Percentiles rank a stretch among this genome's conserved stretches.
These are phyloP conservation scores for Sphaerulina vaccinii DNA, from an alignment of 2,329 filamentous ascomycete genomes.

Conservation along the genomic window DNA sequence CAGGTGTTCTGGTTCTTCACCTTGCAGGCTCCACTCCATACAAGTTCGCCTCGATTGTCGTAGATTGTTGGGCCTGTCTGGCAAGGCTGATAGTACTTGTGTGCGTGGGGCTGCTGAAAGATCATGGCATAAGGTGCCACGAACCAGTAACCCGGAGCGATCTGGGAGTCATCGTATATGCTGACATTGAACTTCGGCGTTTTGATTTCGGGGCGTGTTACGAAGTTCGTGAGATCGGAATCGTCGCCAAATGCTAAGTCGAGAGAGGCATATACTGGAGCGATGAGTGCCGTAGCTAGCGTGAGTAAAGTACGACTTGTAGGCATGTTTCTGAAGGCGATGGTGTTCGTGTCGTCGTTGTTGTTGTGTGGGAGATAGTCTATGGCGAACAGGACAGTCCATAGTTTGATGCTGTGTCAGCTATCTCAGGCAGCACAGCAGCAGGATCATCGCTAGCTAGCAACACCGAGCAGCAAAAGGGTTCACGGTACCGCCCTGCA, in stretches of 20 bases:
- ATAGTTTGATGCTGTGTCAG: too few relatives aligned
- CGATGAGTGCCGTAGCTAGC: background rate
- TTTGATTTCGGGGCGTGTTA: slow-evolving; percentile 23
- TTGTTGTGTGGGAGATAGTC: too few relatives aligned
- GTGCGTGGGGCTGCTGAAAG: slow-evolving; percentile 9
- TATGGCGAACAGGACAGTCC: too few relatives aligned
- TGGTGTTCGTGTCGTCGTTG: too few relatives aligned
- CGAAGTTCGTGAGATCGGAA: slow-evolving; percentile 4
- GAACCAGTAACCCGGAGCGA: slow-evolving; percentile 26
- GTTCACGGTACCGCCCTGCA: too few relatives aligned
- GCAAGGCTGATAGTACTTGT: slow-evolving; percentile 12
- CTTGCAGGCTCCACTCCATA: slow-evolving; percentile 23
- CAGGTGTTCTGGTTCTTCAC: slow-evolving; percentile 16
- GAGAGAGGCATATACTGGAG: background rate
- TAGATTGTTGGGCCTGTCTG: slow-evolving; percentile 24
- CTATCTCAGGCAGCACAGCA: too few relatives aligned
- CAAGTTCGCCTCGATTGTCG: slow-evolving; percentile 22
- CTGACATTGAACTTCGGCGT: slow-evolving; percentile 22
- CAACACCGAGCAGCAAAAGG: too few relatives aligned
- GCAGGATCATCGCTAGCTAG: too few relatives aligned
- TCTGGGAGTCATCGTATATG: slow-evolving; percentile 9
- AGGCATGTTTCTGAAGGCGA: background rate
- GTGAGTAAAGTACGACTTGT: background rate
- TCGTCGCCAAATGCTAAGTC: slow-evolving; percentile 3
- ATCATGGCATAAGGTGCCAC: slow-evolving; percentile 22